Evolutionary conservation across 23 red algal genomes (phyloP).

Genomic region (Agarophyton chilense): DNA sequence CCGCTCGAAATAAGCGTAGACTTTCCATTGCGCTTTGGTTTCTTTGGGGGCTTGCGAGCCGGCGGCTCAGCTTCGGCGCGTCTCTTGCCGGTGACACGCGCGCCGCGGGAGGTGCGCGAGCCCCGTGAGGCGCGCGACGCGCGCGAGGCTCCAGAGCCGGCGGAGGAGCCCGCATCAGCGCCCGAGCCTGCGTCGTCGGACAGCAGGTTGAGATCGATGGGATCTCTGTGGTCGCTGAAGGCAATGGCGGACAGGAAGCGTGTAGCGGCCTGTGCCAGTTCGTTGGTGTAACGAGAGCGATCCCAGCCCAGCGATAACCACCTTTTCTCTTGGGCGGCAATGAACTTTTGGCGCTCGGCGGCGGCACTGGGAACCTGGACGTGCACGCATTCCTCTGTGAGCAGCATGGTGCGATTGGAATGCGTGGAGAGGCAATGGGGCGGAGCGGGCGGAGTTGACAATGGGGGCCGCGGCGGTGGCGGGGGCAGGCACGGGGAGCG

Average conservation of each 20-base stretch:
- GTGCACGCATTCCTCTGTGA: slow-evolving; percentile 55
- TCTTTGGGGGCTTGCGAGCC: slow-evolving; percentile 49
- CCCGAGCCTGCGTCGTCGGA: slow-evolving; percentile 49
- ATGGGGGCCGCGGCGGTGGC: too few species aligned
- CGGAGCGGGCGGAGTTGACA: background rate
- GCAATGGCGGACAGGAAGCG: slow-evolving; percentile 68
- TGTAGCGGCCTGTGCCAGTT: slow-evolving; percentile 44
- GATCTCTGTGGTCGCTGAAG: slow-evolving; percentile 63
- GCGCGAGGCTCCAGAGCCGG: background rate
- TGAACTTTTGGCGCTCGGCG: slow-evolving; percentile 70
- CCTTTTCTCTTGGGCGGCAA: slow-evolving; percentile 59
- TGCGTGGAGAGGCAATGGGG: background rate
- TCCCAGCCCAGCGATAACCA: slow-evolving; percentile 63
- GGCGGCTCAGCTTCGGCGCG: background rate
- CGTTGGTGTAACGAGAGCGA: slow-evolving; percentile 49
- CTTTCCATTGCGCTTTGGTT: slow-evolving; percentile 14
- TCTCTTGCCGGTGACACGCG: background rate
- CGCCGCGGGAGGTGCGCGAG: slow-evolving; percentile 15
- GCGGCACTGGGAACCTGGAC: slow-evolving; percentile 40
- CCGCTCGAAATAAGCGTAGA: slow-evolving; percentile 56
- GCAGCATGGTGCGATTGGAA: slow-evolving; percentile 26
- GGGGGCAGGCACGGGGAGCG: too few species aligned
- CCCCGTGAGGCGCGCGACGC: background rate
- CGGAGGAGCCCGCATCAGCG: slow-evolving; percentile 47
- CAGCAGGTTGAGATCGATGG: slow-evolving; percentile 65